These are phyloP conservation scores for Crithidia thermophila DNA, from an alignment of 208 protist species.

Conservation along the genomic window DNA sequence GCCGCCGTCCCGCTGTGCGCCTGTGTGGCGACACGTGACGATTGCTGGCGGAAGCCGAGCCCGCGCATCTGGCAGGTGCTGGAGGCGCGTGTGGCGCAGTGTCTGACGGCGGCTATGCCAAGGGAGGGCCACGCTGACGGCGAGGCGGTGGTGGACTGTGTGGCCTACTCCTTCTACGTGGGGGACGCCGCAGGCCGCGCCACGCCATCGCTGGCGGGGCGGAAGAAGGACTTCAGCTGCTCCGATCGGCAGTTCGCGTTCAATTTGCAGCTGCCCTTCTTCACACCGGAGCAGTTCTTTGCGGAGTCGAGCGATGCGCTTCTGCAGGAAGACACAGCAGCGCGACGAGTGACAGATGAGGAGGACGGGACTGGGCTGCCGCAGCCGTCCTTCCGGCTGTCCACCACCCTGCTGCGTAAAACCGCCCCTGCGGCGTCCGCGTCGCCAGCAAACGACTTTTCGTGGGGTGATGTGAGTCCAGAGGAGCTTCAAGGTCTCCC, in stretches of 20 bases:
- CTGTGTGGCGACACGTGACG: conserved; percentile 75
- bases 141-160: conserved; percentile 17
- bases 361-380: not conserved
- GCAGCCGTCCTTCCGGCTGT: conserved; percentile 16
- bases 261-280: conserved; percentile 86
- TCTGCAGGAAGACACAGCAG: conserved; percentile 21
- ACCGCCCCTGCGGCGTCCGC: not conserved
- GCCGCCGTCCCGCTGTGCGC: conserved; percentile 67
- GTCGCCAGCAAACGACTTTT: conserved; percentile 20
- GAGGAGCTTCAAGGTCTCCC: conserved; percentile 47
- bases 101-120: not conserved
- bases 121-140: no score
- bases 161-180: conserved; percentile 81
- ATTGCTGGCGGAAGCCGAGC: conserved; percentile 91
- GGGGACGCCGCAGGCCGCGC: conserved; percentile 93
- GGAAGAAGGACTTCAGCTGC: conserved; percentile 93
- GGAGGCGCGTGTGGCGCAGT: conserved; percentile 39
- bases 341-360: not conserved
- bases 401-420: conserved; percentile 3
- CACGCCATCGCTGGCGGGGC: conserved; percentile 50
- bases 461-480: conserved; percentile 62
- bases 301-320: conserved; percentile 9
- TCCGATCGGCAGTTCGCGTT: conserved; percentile 90
- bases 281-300: conserved; percentile 93
- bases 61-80: conserved; percentile 87